These are phyloP conservation scores for Lipomyces yamanashiensis DNA, from an alignment of 805 yeast genomes.

Conservation along the genomic window DNA sequence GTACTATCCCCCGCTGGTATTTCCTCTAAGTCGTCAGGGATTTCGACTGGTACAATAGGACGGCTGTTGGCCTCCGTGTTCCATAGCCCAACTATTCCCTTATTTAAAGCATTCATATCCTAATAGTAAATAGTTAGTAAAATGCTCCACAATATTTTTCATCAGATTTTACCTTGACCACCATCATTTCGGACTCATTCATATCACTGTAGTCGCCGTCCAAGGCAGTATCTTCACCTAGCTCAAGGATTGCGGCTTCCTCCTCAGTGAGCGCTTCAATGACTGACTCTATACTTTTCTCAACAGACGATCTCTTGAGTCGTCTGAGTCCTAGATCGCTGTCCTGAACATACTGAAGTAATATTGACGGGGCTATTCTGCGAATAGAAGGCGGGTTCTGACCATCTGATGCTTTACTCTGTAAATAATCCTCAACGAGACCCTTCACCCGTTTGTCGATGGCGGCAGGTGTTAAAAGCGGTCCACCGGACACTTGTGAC, in stretches of 20 bases:
- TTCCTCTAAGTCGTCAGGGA: slow-evolving; percentile 15
- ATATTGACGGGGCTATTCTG: slow-evolving; percentile 26
- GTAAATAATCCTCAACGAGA: slow-evolving; percentile 41
- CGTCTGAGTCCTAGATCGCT: slow-evolving; percentile 71
- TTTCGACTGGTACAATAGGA: slow-evolving; percentile 12
- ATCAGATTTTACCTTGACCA: slow-evolving; percentile 48
- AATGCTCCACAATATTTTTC: not conserved
- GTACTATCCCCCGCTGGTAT: not conserved
- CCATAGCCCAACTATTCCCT: slow-evolving; percentile 78
- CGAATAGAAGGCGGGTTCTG: slow-evolving; percentile 10
- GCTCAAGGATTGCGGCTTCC: slow-evolving; percentile 36
- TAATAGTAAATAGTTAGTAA: not conserved
- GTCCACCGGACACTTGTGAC: slow-evolving; percentile 7
- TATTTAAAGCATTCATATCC: slow-evolving; percentile 73
- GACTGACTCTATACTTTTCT: slow-evolving; percentile 63
- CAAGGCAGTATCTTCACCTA: slow-evolving; percentile 37
- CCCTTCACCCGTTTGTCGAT: slow-evolving; percentile 38
- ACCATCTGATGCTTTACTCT: not conserved
- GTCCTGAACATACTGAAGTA: slow-evolving; percentile 48
- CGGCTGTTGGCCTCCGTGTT: slow-evolving; percentile 39
- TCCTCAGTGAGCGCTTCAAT: slow-evolving; percentile 19
- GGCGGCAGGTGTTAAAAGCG: slow-evolving; percentile 21
- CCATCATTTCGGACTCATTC: slow-evolving; percentile 61
- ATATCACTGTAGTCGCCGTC: slow-evolving; percentile 50
- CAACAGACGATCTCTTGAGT: slow-evolving; percentile 66